phyloP scores from a whole-genome alignment of 2,329 filamentous ascomycete species.

The Hypomyces perniciosus region DNA sequence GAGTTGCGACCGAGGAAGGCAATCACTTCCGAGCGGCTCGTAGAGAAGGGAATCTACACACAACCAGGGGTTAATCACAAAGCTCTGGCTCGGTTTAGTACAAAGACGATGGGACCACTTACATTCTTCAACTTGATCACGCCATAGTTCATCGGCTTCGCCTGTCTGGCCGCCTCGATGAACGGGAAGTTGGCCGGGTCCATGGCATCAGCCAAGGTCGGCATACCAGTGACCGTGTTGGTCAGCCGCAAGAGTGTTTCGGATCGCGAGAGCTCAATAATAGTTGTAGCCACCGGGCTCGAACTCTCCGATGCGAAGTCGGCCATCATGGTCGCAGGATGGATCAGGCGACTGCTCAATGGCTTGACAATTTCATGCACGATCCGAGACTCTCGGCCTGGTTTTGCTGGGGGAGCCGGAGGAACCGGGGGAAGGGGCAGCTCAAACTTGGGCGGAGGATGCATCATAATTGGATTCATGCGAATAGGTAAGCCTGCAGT shows the following conservation, averaged over 20 bases:
- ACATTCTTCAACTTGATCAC: conserved; percentile 48
- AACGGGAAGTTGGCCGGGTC: conserved; percentile 41
- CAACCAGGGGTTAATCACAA: not conserved
- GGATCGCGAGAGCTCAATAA: conserved; percentile 25
- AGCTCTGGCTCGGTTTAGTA: not conserved
- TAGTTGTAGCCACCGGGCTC: not conserved
- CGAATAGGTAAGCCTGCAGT: conserved; percentile 21
- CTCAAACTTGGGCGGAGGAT: conserved; percentile 35
- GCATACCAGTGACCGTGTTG: conserved; percentile 26
- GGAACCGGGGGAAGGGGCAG: conserved; percentile 9
- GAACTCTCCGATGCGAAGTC: conserved; percentile 1
- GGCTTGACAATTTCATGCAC: conserved; percentile 5
- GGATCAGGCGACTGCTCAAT: not conserved
- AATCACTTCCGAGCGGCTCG: conserved; percentile 48
- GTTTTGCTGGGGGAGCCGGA: not conserved
- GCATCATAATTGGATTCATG: conserved; percentile 11
- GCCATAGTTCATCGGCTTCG: conserved; percentile 29
- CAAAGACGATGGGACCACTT: conserved; percentile 21
- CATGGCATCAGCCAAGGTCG: conserved; percentile 31
- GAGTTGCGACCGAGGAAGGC: conserved; percentile 55
- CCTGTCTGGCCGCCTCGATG: conserved; percentile 31
- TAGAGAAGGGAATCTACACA: conserved; percentile 49
- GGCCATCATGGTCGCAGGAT: not conserved
- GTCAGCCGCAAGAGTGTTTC: conserved; percentile 33
- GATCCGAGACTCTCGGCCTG: not conserved